Evolutionary conservation across 139 green algal genomes (phyloP).

Genomic region (Chlorella sp.): DNA sequence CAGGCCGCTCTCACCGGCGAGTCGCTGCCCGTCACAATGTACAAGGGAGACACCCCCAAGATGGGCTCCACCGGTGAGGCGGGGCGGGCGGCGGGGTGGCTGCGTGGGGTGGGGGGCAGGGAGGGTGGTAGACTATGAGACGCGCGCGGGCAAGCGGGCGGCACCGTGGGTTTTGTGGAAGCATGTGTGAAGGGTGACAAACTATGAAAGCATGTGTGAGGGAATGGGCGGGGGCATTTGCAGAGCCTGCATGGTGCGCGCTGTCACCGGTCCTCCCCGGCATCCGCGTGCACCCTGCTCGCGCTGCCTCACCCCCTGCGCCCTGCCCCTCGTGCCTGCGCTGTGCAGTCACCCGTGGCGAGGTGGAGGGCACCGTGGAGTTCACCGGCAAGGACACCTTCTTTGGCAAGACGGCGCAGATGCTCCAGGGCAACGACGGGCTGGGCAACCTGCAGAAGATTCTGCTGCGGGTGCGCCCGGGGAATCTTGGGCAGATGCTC

Average conservation of each 20-base stretch:
- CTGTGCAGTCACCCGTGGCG: conserved; percentile 64
- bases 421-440: conserved; percentile 70
- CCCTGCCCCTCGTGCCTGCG: background rate
- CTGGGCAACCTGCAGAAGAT: conserved; percentile 82
- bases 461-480: conserved; percentile 61
- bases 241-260: background rate
- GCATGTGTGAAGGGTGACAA: too few relatives aligned
- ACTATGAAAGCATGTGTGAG: too few relatives aligned
- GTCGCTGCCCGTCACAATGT: conserved; percentile 86
- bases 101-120: background rate
- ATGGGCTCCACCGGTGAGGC: conserved; percentile 78
- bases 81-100: too few relatives aligned
- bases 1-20: conserved; percentile 89
- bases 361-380: conserved; percentile 77
- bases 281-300: too few relatives aligned
- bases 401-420: conserved; percentile 86
- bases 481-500: background rate
- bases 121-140: background rate
- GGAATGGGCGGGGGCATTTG: background rate
- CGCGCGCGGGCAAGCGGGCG: background rate
- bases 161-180: too few relatives aligned
- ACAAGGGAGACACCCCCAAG: conserved; percentile 75
- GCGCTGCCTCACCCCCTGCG: background rate
- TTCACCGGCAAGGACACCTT: conserved; percentile 83
- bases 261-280: background rate